Conservation (phyloP, 768 basidiomycete genomes). For the Roridomyces roridus region DNA sequence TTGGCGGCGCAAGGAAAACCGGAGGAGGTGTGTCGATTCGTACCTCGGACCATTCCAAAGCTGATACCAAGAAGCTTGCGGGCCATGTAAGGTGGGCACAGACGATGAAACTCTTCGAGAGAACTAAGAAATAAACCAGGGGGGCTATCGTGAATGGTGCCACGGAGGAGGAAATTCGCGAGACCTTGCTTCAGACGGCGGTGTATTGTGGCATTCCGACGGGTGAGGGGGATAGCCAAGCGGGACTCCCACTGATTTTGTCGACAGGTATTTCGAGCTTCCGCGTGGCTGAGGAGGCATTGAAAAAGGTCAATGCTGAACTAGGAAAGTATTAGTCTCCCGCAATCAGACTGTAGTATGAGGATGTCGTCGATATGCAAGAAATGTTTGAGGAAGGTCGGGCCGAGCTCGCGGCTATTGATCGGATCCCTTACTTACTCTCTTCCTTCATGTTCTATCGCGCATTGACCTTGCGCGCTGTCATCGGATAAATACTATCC, state of each 20-base stretch:
- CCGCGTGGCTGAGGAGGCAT: constrained; percentile 44
- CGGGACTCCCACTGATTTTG: too few species aligned
- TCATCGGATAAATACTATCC: neutral
- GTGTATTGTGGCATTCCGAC: constrained; percentile 51
- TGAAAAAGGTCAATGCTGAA: constrained; percentile 40
- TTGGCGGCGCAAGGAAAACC: constrained; percentile 50
- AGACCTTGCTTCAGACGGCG: constrained; percentile 49
- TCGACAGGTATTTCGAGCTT: constrained; percentile 50
- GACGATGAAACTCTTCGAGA: neutral
- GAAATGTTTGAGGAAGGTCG: too few species aligned
- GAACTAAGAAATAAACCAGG: constrained; percentile 25
- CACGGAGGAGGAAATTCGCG: constrained; percentile 48
- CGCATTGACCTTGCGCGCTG: neutral
- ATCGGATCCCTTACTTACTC: too few species aligned
- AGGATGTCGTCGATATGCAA: too few species aligned
- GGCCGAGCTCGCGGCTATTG: too few species aligned
- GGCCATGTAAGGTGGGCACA: constrained; percentile 42
- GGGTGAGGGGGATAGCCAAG: too few species aligned
- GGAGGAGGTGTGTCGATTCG: constrained; percentile 40
- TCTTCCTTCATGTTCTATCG: too few species aligned
- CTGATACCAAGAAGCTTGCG: constrained; percentile 34
- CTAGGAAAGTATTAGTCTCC: too few species aligned
- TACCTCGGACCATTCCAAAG: neutral
- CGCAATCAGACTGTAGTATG: too few species aligned
- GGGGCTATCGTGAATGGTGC: constrained; percentile 53